Base-by-base conservation (phyloP, 305 asterid genomes). In the Solanum hybrid region DNA sequence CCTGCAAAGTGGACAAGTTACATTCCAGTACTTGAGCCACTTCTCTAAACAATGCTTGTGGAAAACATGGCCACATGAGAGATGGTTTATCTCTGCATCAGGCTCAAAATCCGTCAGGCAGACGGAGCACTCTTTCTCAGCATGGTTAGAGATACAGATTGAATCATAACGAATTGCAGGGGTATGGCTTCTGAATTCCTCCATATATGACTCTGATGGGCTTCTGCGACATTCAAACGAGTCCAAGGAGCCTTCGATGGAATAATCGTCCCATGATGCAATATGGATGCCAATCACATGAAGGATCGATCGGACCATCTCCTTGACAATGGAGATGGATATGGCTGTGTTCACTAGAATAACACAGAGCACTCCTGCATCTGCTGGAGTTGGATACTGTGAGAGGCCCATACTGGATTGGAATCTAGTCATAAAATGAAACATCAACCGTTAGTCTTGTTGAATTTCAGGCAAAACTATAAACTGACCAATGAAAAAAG, bases 1-100 rank as follows among this genome's bases (percentile, higher is more conserved):
- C 94, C 99, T 93, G 88, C 99, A 97, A 75, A 97, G 98, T n/a
- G 99, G 99, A 92, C 99, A 97, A 0, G 99, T 97, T 51, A 93
- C 91, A 92, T 94, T 94, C 99, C 99, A 97, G 85, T 92, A 94
- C 89, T 93, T 96, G 89, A 97, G 87, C 99, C 99, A 97, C 79
- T 94, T 96, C 94, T 96, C 99, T 10, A 97, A 93, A 92, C 99
- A 97, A 32, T 72, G 79, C 88, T 91, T 93, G 88, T 97, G 99
- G 95, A 97, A 97, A 42, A 96, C 95, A n/a, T 97, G 99, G 80
- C 98, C 98, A 26, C 99, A 97, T 0, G 95, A 87, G 29, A 96
- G 95, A 76, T 89, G 94, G 93, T 96, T 96, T 71, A 97, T 92
- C 93, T 96, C 98, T 1, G 97, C 90, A 27, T 92, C 94, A 2